Percentiles rank a stretch among this genome's conserved stretches.
Conservation (phyloP, 257 asterid genomes). For the Nicotiana otophora region DNA sequence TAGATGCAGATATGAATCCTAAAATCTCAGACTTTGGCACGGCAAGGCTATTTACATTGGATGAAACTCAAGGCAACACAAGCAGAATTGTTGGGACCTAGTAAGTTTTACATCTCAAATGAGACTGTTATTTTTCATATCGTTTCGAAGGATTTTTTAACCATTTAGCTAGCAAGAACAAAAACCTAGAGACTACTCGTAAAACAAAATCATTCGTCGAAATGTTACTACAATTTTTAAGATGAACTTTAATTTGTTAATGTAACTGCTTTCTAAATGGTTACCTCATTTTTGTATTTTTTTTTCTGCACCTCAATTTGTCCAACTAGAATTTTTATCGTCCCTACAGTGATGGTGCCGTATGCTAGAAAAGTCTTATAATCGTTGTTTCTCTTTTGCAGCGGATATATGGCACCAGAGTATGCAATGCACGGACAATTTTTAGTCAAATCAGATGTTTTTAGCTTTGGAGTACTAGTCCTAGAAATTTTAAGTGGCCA, state of each 20-base stretch:
- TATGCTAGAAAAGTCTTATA: background rate
- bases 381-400: background rate
- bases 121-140: background rate
- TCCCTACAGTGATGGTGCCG: background rate
- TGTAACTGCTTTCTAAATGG: background rate
- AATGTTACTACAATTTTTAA: background rate
- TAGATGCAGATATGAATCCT: constrained; percentile 21
- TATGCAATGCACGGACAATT: constrained; percentile 10
- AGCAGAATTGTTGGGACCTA: constrained; percentile 18
- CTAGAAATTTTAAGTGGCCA: constrained; percentile 26
- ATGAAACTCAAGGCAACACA: constrained; percentile 19
- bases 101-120: constrained; percentile 2
- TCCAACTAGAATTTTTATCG: background rate
- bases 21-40: constrained; percentile 29
- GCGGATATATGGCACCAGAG: constrained; percentile 31
- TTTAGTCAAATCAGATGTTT: constrained; percentile 22
- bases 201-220: background rate
- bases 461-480: constrained; percentile 22
- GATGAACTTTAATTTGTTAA: background rate
- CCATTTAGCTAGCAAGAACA: background rate
- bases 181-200: background rate
- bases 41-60: constrained; percentile 16
- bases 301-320: background rate
- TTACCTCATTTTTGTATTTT: background rate
- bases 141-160: background rate